These are phyloP conservation scores for Termitomyces sp. DNA, from an alignment of 1,284 basidiomycete genomes.

Conservation along the genomic window DNA sequence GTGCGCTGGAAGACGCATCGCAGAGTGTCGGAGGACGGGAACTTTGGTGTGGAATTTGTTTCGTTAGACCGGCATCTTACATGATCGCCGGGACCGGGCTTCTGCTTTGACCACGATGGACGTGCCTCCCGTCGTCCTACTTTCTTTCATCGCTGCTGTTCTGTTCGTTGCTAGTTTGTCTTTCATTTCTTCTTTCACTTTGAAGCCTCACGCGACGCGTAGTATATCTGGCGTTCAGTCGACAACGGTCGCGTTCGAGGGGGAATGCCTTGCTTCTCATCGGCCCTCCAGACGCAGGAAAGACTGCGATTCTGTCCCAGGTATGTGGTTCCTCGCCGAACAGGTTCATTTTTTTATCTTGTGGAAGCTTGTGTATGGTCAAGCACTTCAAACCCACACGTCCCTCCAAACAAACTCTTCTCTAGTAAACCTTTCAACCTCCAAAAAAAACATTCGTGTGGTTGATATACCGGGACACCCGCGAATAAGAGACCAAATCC, in stretches of 20 bases:
- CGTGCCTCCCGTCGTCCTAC: slow-evolving; percentile 13
- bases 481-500: slow-evolving; percentile 66
- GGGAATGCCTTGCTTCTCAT: slow-evolving; percentile 60
- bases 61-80: neutral
- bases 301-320: slow-evolving; percentile 58
- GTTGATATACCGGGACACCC: slow-evolving; percentile 78
- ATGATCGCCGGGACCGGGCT: slow-evolving; percentile 1
- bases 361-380: slow-evolving; percentile 57
- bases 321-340: slow-evolving; percentile 21
- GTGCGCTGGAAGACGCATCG: slow-evolving; percentile 14
- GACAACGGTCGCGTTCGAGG: slow-evolving; percentile 38
- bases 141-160: slow-evolving; percentile 26
- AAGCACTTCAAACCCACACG: slow-evolving; percentile 61
- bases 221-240: slow-evolving; percentile 38
- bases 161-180: slow-evolving; percentile 29
- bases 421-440: slow-evolving; percentile 34
- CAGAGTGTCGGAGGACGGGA: neutral
- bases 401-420: slow-evolving; percentile 69
- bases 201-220: slow-evolving; percentile 2
- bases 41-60: neutral
- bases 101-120: neutral
- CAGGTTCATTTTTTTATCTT: neutral
- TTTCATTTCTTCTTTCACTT: neutral
- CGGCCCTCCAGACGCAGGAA: slow-evolving; percentile 68
- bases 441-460: slow-evolving; percentile 43